Percentiles rank a stretch among this genome's conserved stretches.
Conservation (phyloP, 2,329 filamentous ascomycete genomes). For the Teratosphaeria zuluensis region DNA sequence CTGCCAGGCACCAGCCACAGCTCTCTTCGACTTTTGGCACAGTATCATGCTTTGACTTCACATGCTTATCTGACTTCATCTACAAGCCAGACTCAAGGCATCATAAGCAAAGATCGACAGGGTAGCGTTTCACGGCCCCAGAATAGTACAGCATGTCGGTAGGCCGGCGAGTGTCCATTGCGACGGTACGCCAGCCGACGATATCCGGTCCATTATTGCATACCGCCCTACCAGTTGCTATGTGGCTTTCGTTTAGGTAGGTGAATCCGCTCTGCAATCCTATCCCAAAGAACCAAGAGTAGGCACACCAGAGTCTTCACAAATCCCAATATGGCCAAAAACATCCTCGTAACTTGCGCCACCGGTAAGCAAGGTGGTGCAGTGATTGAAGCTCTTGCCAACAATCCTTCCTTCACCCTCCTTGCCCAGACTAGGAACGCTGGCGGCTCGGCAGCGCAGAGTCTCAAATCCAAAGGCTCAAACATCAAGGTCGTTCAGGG, state of each 20-base stretch:
- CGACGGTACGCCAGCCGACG: not conserved
- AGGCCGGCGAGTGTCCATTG: not conserved
- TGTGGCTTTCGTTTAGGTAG: no score
- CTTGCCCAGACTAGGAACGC: constrained; percentile 48
- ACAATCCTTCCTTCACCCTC: constrained; percentile 36
- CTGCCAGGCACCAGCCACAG: not conserved
- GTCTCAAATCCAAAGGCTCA: constrained; percentile 33
- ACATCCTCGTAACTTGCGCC: constrained; percentile 36
- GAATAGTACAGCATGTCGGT: not conserved
- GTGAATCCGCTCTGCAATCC: not conserved
- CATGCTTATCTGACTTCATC: not conserved
- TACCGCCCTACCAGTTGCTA: no score
- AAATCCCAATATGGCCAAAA: constrained; percentile 23
- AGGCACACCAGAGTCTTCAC: not conserved
- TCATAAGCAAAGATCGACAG: not conserved
- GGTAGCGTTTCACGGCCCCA: not conserved
- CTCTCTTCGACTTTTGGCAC: not conserved
- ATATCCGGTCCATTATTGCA: not conserved
- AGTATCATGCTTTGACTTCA: not conserved
- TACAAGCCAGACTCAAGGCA: not conserved
- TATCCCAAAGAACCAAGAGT: not conserved
- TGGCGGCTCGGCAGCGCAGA: constrained; percentile 39
- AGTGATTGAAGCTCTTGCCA: constrained; percentile 30
- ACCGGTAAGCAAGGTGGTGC: constrained; percentile 39
- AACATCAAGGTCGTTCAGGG: constrained; percentile 47